Base-by-base conservation (phyloP, 2,329 filamentous ascomycete species). In the Alternaria rosae region DNA sequence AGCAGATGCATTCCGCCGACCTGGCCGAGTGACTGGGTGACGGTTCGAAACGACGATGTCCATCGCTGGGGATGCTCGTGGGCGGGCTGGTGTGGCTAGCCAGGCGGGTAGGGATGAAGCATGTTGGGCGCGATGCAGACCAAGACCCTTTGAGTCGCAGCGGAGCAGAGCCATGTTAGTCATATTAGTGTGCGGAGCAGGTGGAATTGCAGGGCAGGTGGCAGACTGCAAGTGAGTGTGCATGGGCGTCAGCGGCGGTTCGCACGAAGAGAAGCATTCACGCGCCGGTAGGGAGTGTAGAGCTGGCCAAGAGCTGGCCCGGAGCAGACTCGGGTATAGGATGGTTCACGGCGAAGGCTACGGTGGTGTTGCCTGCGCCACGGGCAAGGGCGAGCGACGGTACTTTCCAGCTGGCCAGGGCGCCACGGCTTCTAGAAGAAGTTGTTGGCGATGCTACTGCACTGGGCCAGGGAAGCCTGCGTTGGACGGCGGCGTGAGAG, bases 1-100 rank as follows among this genome's bases (percentile, higher is more conserved):
- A 61, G 53, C 41, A 44, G 62, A 66, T 67, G 72, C 69, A 74
- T 69, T 65, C 64, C 70, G 74, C 75, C 72, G 73, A 74, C 54
- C 55, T 67, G 65, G 42, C 73, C 72, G 71, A 66, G 53, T 55
- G 55, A 59, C 54, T 56, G 61, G 58, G 32, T 50, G 32, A 20
- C 38, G 35, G 44, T 45, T 42, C 35, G 43, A 64, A 54, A 55
- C 45, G 45, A 52, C 57, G 57, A 65, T 43, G 48, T 58, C 45
- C 45, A 56, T 48, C 20, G 26, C 47, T 50, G 53, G 55, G 44
- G 43, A 54, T 56, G 52, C 6, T 53, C 17, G 53, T 17, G 17
- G 26, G 25, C 41, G 41, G 53, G 41, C 42, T 55, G 38, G 41
- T 35, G 41, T 30, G 42, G 42, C 53, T 51, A 51, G 47, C 28